Conservation (phyloP, 2,329 filamentous ascomycete species). For the Exophiala aquamarina region DNA sequence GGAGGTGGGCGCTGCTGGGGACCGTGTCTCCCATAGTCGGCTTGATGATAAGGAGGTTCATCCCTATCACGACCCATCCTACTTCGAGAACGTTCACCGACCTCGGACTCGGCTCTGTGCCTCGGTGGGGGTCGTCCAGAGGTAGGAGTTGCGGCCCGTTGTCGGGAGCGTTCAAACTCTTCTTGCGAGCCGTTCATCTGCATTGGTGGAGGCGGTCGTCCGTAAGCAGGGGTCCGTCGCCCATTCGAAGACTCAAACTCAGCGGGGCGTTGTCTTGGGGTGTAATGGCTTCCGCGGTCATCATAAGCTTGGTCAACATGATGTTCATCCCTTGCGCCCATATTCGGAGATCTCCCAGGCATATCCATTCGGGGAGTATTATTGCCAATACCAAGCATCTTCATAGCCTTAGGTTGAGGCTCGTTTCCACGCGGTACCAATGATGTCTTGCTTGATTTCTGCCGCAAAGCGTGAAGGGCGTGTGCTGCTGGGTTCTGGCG, state of each 20-base stretch:
- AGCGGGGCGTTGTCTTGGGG: slow-evolving; percentile 11
- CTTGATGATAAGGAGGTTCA: slow-evolving; percentile 35
- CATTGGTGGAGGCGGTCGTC: not conserved
- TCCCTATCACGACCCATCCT: slow-evolving; percentile 51
- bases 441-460: slow-evolving; percentile 38
- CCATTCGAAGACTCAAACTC: slow-evolving; percentile 12
- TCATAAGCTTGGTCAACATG: slow-evolving; percentile 14
- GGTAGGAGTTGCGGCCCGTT: slow-evolving; percentile 31
- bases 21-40: slow-evolving; percentile 11
- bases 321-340: slow-evolving; percentile 3
- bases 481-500: slow-evolving; percentile 35
- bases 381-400: slow-evolving; percentile 40
- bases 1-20: slow-evolving; percentile 8
- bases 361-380: slow-evolving; percentile 4
- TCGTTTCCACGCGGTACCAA: slow-evolving; percentile 32
- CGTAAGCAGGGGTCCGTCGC: slow-evolving; percentile 2
- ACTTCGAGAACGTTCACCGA: slow-evolving; percentile 55
- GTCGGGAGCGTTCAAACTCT: slow-evolving; percentile 18
- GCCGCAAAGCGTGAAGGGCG: slow-evolving; percentile 46
- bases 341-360: slow-evolving; percentile 12
- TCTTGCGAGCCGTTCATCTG: slow-evolving; percentile 7
- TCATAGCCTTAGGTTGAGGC: slow-evolving; percentile 37
- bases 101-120: slow-evolving; percentile 57
- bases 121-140: slow-evolving; percentile 31
- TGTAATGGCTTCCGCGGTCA: slow-evolving; percentile 5